These are phyloP conservation scores for Cymbidium sinense DNA, from an alignment of 106 monocot species.

Conservation along the genomic window DNA sequence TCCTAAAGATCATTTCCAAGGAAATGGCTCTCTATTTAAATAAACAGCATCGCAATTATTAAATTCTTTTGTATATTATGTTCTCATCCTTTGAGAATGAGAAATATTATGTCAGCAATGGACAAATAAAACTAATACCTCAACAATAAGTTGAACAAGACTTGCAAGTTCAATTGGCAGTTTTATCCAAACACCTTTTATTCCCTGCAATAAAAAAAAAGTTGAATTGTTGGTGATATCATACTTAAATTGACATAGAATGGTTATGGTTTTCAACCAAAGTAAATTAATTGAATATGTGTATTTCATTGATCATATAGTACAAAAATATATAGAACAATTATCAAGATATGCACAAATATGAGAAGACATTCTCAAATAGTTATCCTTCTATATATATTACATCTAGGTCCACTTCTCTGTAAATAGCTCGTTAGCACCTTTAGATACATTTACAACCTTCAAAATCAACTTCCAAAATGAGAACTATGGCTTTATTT, in stretches of 20 bases:
- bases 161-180: conserved; percentile 64
- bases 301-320: not conserved
- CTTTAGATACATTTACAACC: not conserved
- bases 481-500: not conserved
- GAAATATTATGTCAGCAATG: not conserved
- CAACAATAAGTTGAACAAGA: conserved; percentile 67
- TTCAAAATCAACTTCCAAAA: not conserved
- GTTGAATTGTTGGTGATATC: not conserved
- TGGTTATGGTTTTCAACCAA: not conserved
- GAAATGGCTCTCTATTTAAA: too few species aligned
- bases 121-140: conserved; percentile 41
- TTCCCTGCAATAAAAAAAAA: conserved; percentile 40
- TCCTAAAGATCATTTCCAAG: too few species aligned
- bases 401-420: not conserved
- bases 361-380: not conserved
- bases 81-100: not conserved
- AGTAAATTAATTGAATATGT: not conserved
- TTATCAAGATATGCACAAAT: not conserved
- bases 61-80: not conserved
- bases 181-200: conserved; percentile 87
- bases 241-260: not conserved
- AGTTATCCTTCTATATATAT: not conserved
- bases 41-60: not conserved
- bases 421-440: not conserved
- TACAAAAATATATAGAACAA: not conserved